Evolutionary conservation across 192 early-diverging fungal genomes (phyloP).

Genomic region (Haplosporangium gracile): DNA sequence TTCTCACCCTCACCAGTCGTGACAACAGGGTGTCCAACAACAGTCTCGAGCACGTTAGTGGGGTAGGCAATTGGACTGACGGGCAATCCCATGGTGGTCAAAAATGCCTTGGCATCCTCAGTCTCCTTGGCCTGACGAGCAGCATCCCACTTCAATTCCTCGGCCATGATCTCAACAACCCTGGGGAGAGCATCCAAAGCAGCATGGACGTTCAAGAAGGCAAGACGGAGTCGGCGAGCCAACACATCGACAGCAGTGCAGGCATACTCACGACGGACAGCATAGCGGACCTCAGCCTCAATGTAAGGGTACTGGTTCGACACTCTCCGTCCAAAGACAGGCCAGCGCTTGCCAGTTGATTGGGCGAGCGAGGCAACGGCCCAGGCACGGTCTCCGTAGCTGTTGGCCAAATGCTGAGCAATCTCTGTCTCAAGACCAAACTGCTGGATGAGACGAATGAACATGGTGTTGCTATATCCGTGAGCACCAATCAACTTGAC

Average conservation of each 20-base stretch:
- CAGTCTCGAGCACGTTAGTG: constrained; percentile 47
- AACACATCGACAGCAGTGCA: constrained; percentile 95
- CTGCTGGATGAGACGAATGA: constrained; percentile 95
- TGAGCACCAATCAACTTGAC: constrained; percentile 88
- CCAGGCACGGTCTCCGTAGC: constrained; percentile 97
- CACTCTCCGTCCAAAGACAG: constrained; percentile 85
- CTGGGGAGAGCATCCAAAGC: constrained; percentile 87
- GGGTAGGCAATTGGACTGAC: constrained; percentile 55
- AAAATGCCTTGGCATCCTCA: constrained; percentile 79
- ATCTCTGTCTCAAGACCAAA: constrained; percentile 95
- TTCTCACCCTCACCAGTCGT: background rate
- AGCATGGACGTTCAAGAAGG: constrained; percentile 95
- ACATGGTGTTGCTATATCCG: constrained; percentile 92
- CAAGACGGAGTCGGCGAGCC: constrained; percentile 90
- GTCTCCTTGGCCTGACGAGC: constrained; percentile 77
- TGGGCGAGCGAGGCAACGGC: constrained; percentile 89
- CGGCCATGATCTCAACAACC: constrained; percentile 92
- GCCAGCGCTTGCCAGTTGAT: constrained; percentile 79
- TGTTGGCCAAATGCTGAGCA: constrained; percentile 89
- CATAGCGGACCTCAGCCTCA: constrained; percentile 94
- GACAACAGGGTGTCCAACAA: constrained; percentile 18
- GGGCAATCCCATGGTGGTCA: constrained; percentile 94
- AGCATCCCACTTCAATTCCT: constrained; percentile 86
- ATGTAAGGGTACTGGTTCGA: constrained; percentile 91
- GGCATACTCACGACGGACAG: constrained; percentile 93